Conservation (phyloP, 2,329 filamentous ascomycete species). For the Aspergillus arachidicola region DNA sequence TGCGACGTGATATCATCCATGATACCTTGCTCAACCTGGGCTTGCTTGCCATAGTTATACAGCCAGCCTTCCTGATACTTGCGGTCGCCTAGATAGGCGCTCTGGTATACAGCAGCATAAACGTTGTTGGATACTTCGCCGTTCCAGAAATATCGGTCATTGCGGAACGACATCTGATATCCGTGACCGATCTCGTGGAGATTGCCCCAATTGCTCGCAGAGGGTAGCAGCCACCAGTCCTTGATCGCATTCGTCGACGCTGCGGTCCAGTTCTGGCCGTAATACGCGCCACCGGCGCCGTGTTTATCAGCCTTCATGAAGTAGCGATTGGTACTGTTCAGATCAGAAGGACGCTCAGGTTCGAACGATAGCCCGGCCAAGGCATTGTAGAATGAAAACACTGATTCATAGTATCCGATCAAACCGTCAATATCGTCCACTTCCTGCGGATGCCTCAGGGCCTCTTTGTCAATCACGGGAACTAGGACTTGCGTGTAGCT, state of each 20-base stretch:
- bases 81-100: neutral
- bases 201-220: neutral
- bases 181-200: neutral
- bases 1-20: neutral
- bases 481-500: neutral
- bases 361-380: neutral
- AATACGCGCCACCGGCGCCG: neutral
- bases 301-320: constrained; percentile 1
- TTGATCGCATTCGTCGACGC: neutral
- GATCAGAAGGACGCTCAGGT: neutral
- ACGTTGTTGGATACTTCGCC: neutral
- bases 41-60: neutral
- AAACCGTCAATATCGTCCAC: neutral
- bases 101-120: neutral
- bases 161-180: neutral
- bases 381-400: neutral
- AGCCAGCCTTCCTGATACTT: neutral
- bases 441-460: neutral
- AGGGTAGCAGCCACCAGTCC: neutral
- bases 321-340: neutral
- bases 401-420: neutral
- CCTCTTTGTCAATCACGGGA: neutral
- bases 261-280: neutral
- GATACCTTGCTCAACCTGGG: neutral
- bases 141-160: neutral